These are phyloP conservation scores for Cnidoscolus chayamansa DNA, from an alignment of 441 rosid genomes.

Conservation along the genomic window DNA sequence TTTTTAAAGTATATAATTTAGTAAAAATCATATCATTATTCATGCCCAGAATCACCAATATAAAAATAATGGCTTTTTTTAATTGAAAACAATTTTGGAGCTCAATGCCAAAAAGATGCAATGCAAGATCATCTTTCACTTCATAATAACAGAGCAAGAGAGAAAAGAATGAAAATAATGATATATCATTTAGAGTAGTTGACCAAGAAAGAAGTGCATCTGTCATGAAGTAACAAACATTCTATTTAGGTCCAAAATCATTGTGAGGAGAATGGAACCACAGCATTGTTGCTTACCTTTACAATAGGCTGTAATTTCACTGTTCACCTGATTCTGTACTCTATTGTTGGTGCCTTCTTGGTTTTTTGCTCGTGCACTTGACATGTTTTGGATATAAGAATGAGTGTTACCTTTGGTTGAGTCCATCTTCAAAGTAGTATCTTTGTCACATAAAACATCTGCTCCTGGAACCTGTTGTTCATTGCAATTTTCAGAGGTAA, in stretches of 20 bases:
- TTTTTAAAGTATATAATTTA: not conserved
- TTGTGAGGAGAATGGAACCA: not conserved
- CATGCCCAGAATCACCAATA: not conserved
- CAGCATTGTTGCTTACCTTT: conserved; percentile 40
- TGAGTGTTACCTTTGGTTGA: conserved; percentile 23
- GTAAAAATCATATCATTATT: not conserved
- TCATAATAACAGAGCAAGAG: not conserved
- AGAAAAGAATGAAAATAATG: not conserved
- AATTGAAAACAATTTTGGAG: not conserved
- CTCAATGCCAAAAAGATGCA: not conserved
- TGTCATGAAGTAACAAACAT: not conserved
- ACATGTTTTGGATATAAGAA: conserved; percentile 15
- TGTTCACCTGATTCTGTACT: conserved; percentile 24
- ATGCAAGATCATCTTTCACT: not conserved
- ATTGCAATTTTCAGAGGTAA: conserved; percentile 21
- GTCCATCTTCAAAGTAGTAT: conserved; percentile 8
- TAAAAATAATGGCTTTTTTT: not conserved
- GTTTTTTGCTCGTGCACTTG: conserved; percentile 8
- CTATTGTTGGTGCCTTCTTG: conserved; percentile 18
- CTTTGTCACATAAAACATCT: conserved; percentile 21
- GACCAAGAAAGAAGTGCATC: not conserved
- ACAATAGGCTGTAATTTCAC: conserved; percentile 30
- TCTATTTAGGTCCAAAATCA: not conserved
- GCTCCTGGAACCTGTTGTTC: conserved; percentile 13
- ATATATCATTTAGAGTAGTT: not conserved